Conservation (phyloP, 768 basidiomycete genomes). For the Podaxis pistillaris region DNA sequence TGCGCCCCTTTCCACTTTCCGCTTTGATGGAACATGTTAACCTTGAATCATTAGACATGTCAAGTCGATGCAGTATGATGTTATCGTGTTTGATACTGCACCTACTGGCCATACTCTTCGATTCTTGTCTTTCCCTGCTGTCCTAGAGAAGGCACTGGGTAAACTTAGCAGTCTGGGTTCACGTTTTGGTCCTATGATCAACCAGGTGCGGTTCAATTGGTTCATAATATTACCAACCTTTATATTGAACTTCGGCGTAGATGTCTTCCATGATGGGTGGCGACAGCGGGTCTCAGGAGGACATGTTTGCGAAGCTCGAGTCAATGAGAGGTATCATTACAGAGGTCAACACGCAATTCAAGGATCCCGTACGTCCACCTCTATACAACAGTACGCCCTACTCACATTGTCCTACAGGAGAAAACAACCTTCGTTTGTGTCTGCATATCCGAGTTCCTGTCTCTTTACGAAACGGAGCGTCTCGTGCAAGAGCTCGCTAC, state of each 20-base stretch:
- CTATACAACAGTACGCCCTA: neutral
- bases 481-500: constrained; percentile 94
- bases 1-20: constrained; percentile 32
- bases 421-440: constrained; percentile 99
- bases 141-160: constrained; percentile 94
- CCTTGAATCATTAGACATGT: constrained; percentile 70
- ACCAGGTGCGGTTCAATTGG: constrained; percentile 47
- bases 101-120: constrained; percentile 98
- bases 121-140: constrained; percentile 98
- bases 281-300: constrained; percentile 85
- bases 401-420: constrained; percentile 51
- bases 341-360: constrained; percentile 99
- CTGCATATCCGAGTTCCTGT: constrained; percentile 97
- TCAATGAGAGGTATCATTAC: constrained; percentile 96
- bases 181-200: constrained; percentile 95
- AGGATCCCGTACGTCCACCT: constrained; percentile 77
- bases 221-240: neutral
- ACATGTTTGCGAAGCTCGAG: constrained; percentile 98
- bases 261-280: constrained; percentile 98
- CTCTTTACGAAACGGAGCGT: constrained; percentile 97
- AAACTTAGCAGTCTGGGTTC: constrained; percentile 94
- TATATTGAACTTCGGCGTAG: constrained; percentile 29
- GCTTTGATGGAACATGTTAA: neutral
- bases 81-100: constrained; percentile 99
- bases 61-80: constrained; percentile 99